phyloP scores from a whole-genome alignment of 2,329 filamentous ascomycete genomes.

The Colletotrichum lentis region DNA sequence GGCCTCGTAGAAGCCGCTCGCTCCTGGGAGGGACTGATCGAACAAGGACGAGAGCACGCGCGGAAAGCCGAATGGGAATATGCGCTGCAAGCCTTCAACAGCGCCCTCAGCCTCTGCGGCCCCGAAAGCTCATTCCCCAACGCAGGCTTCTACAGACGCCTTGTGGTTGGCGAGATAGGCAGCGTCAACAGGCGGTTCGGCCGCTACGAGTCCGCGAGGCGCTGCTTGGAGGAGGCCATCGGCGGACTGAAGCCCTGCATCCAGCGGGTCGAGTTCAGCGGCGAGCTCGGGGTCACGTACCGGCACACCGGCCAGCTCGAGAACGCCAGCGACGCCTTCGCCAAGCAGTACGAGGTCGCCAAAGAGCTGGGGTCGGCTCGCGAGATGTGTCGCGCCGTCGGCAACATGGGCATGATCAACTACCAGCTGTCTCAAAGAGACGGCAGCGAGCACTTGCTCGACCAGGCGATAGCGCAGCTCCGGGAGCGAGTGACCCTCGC shows the following conservation, averaged over 20 bases:
- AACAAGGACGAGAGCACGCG: slow-evolving; percentile 35
- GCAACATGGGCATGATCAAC: slow-evolving; percentile 49
- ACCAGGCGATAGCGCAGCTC: slow-evolving; percentile 42
- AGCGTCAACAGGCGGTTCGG: slow-evolving; percentile 45
- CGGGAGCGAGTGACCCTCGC: slow-evolving; percentile 19
- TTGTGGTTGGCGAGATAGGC: slow-evolving; percentile 43
- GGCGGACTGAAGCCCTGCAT: slow-evolving; percentile 32
- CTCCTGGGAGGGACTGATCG: slow-evolving; percentile 39
- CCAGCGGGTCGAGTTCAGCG: slow-evolving; percentile 40
- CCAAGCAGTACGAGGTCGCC: slow-evolving; percentile 45
- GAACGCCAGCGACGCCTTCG: slow-evolving; percentile 43
- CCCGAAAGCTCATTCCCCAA: slow-evolving; percentile 24
- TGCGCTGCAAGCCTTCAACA: slow-evolving; percentile 40
- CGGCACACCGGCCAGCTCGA: slow-evolving; percentile 44
- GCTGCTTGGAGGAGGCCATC: slow-evolving; percentile 41
- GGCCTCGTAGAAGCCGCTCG: slow-evolving; percentile 37
- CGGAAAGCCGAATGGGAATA: slow-evolving; percentile 40
- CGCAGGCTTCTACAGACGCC: slow-evolving; percentile 35
- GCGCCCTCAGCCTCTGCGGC: slow-evolving; percentile 41
- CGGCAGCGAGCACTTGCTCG: slow-evolving; percentile 39
- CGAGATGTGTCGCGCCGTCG: slow-evolving; percentile 46
- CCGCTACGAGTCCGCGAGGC: slow-evolving; percentile 42
- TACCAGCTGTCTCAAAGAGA: slow-evolving; percentile 45
- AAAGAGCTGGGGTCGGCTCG: slow-evolving; percentile 40
- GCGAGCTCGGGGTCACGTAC: slow-evolving; percentile 48